Conservation (phyloP, 352 stramenopile species). For the Pythium periplocum region DNA sequence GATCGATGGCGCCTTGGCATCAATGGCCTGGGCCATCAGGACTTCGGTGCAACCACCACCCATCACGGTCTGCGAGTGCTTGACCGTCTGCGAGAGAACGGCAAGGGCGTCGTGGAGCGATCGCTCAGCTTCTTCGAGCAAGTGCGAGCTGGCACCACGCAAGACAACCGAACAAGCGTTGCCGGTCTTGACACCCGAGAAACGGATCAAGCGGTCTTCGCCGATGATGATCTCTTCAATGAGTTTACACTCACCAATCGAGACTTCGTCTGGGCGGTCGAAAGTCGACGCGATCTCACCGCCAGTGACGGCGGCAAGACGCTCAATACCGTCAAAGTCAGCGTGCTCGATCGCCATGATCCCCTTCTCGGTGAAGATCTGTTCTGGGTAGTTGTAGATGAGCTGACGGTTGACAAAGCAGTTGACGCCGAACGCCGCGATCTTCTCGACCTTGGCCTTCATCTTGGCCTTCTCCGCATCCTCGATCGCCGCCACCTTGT, state of each 20-base stretch:
- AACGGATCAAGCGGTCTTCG: conserved; percentile 95
- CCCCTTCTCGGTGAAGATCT: conserved; percentile 97
- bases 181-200: conserved; percentile 96
- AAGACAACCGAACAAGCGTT: conserved; percentile 94
- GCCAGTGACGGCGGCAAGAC: conserved; percentile 94
- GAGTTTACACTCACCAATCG: conserved; percentile 95
- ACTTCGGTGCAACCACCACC: conserved; percentile 97
- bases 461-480: conserved; percentile 99
- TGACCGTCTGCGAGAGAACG: conserved; percentile 96
- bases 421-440: conserved; percentile 97
- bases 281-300: conserved; percentile 97
- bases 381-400: conserved; percentile 99
- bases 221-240: conserved; percentile 99
- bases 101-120: conserved; percentile 98
- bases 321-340: conserved; percentile 99
- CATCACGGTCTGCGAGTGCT: conserved; percentile 95
- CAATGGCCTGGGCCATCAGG: conserved; percentile 93
- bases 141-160: conserved; percentile 91
- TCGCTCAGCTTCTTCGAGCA: conserved; percentile 98
- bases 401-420: conserved; percentile 99
- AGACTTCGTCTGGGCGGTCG: conserved; percentile 95
- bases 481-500: conserved; percentile 99
- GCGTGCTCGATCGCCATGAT: conserved; percentile 99
- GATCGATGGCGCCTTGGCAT: conserved; percentile 88
- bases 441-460: conserved; percentile 97